phyloP scores from a whole-genome alignment of 345 rosid species.

The Brassica napus region DNA sequence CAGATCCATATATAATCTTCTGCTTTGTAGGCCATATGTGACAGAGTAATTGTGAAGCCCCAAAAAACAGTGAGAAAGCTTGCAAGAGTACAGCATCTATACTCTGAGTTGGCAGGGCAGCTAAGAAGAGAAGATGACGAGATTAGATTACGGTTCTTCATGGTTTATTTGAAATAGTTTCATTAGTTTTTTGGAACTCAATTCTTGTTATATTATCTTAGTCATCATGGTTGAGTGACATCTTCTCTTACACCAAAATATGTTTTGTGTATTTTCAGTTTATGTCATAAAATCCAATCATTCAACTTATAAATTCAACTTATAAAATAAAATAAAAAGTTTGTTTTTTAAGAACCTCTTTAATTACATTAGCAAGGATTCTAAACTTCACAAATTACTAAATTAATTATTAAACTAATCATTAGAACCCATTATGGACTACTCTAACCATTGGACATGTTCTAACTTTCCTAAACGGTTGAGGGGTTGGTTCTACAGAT shows the following conservation, averaged over 20 bases:
- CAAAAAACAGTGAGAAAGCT: conserved; percentile 69
- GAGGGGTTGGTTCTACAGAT: too few species aligned
- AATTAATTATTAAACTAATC: too few species aligned
- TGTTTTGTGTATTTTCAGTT: conserved; percentile 50
- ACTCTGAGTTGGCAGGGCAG: conserved; percentile 66
- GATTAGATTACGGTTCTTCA: conserved; percentile 34
- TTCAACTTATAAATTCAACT: too few species aligned
- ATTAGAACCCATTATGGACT: too few species aligned
- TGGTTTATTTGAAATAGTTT: neutral
- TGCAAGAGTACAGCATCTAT: conserved; percentile 78
- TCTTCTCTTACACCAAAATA: conserved; percentile 11
- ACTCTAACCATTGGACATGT: too few species aligned
- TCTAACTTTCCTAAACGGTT: too few species aligned
- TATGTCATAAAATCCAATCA: neutral
- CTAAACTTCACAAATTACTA: too few species aligned
- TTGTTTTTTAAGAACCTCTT: too few species aligned
- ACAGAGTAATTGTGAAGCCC: conserved; percentile 60
- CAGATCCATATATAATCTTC: neutral
- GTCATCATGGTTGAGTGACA: neutral
- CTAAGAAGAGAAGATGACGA: conserved; percentile 83
- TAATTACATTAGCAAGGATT: too few species aligned
- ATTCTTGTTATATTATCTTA: neutral
- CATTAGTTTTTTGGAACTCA: neutral
- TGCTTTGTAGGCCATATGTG: conserved; percentile 62
- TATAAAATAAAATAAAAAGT: too few species aligned